Percentiles rank a stretch among this genome's conserved stretches.
Evolutionary conservation across 306 rosid species (phyloP).

Genomic region (Pyrus bretschneideri): DNA sequence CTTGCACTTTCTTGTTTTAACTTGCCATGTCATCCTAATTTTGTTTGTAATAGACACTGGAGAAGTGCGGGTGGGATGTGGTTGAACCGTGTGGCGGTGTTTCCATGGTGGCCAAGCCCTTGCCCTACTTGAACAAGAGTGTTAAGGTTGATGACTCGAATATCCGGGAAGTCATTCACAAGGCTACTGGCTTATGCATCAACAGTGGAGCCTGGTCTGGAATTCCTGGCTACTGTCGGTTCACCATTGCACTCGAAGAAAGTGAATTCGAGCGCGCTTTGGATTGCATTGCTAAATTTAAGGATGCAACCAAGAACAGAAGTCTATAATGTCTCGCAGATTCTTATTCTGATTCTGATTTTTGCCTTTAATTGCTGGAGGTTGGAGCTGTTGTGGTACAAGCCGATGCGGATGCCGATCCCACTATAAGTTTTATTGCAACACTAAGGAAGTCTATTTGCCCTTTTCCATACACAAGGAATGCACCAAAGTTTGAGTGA

Average conservation of each 20-base stretch:
- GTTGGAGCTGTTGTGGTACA: neutral
- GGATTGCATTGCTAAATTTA: conserved; percentile 63
- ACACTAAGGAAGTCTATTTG: neutral
- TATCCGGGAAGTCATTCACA: conserved; percentile 60
- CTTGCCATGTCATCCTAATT: neutral
- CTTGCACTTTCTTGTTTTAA: neutral
- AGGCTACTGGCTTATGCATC: conserved; percentile 83
- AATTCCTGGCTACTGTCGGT: conserved; percentile 88
- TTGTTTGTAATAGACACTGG: conserved; percentile 45
- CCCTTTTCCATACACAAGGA: neutral
- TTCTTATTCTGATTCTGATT: neutral
- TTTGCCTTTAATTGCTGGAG: neutral
- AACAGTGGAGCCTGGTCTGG: conserved; percentile 93
- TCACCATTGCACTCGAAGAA: conserved; percentile 79
- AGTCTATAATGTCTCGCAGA: neutral
- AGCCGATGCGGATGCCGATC: neutral
- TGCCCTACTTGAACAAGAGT: conserved; percentile 61
- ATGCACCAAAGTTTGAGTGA: neutral
- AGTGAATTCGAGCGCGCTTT: conserved; percentile 66
- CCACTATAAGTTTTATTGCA: neutral
- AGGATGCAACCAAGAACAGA: conserved; percentile 28
- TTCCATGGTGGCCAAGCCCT: conserved; percentile 87
- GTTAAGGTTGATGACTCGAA: conserved; percentile 55
- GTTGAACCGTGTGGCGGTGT: conserved; percentile 67
- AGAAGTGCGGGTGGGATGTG: conserved; percentile 84